These are phyloP conservation scores for Blastocystis sp. DNA, from an alignment of 352 stramenopile genomes.

Conservation along the genomic window DNA sequence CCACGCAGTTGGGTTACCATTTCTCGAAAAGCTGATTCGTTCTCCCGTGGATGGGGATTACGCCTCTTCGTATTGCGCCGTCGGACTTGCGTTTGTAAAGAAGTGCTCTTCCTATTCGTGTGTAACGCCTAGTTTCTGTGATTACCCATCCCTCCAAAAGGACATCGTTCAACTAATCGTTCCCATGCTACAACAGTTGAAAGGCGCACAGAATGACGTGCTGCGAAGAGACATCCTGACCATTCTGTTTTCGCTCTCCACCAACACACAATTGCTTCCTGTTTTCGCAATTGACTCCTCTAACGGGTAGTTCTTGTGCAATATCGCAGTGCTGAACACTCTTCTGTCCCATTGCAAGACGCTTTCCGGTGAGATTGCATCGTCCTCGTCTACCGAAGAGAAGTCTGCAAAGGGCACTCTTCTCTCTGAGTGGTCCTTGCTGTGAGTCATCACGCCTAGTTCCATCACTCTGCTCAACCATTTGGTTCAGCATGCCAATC, in stretches of 20 bases:
- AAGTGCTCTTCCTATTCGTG: not conserved
- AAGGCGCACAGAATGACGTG: not conserved
- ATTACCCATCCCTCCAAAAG: slow-evolving; percentile 12
- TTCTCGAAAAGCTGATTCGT: slow-evolving; percentile 25
- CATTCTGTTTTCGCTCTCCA: slow-evolving; percentile 17
- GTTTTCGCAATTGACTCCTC: not conserved
- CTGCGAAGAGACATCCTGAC: slow-evolving; percentile 13
- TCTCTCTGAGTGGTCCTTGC: not conserved
- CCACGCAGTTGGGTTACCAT: slow-evolving; percentile 42
- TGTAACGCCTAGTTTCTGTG: slow-evolving; percentile 47
- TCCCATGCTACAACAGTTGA: slow-evolving; percentile 27
- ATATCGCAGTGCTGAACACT: not conserved
- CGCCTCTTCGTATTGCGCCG: slow-evolving; percentile 6
- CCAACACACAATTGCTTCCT: not conserved
- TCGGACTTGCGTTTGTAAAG: slow-evolving; percentile 25
- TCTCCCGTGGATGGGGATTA: not conserved
- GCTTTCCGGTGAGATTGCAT: not conserved
- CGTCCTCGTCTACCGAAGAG: not conserved
- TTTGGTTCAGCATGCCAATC: not conserved
- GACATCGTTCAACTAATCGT: slow-evolving; percentile 53
- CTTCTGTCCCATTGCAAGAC: not conserved
- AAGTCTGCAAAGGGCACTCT: not conserved
- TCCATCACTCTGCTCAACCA: not conserved
- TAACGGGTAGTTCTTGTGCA: slow-evolving; percentile 10
- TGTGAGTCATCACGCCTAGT: not conserved